Evolutionary conservation across 1,284 basidiomycete species (phyloP), one percentile per base, ranked within the genome.

Genomic region (Agaricales sp.): DNA sequence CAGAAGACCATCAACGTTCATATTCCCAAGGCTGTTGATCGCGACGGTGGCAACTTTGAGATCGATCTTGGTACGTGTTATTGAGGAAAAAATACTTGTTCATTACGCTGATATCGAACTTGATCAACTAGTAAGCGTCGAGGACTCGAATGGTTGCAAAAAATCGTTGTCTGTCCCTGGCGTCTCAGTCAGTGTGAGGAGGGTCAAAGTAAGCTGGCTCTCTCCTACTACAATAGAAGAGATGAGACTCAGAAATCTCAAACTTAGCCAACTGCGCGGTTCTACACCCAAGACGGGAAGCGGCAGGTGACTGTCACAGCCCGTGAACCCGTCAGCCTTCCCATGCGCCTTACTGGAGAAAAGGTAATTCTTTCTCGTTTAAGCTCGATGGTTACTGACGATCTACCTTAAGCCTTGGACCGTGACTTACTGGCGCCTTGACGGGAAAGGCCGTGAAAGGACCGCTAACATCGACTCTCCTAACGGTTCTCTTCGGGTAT

Each of bases 141-240:
- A 91, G 61, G 95, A 98, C 65, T 80, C 80, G 1, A 91, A 91
- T 58, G 87, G 87, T 18, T 98, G 95, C 66, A 87, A 87, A 59
- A 77, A 89, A 38, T 64, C 81, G 16, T 67, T 98, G 20, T 78
- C 81, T 18, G 81, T 85, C 0, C 82, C 87, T 16, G 88, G 90
- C 13, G 68, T 96, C 46, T 77, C 82, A n/a, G 86, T 96, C 48
- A 90, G 92, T 56, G 90, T 98, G n/a, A 80, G 87, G 57, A 73
- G 91, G 50, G 74, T 86, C 13, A 84, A 87, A 71, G 88, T 88
- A 55, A 55, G 71, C 65, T 2, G 2, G 25, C n/a, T n/a, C n/a
- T n/a, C n/a, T n/a, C n/a, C n/a, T n/a, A n/a, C n/a, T n/a, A 44
- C 24, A 26, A 23, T 44, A 43, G 16, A 43, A 18, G 26, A 24